Evolutionary conservation across 495 filamentous ascomycete genomes (phyloP).

Genomic region (Neurospora sp.): DNA sequence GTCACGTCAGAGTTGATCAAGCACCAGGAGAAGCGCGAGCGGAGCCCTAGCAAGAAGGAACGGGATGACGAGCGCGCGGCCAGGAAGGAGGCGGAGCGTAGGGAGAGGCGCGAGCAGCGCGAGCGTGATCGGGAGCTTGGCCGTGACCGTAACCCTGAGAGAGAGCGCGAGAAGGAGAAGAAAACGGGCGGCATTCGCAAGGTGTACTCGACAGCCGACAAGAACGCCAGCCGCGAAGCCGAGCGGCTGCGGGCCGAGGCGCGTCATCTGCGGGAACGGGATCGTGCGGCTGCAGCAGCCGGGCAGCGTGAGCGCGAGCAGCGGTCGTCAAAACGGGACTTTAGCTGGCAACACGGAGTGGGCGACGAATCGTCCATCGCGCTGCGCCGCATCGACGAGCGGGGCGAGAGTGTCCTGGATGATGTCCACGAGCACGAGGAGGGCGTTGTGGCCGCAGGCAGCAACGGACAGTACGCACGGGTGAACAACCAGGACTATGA

Average conservation of each 20-base stretch:
- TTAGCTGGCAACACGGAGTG: slow-evolving; percentile 36
- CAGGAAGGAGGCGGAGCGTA: not conserved
- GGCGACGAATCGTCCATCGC: slow-evolving; percentile 23
- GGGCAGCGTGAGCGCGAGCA: not conserved
- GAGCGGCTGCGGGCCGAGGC: slow-evolving; percentile 43
- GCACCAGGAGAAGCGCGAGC: slow-evolving; percentile 35
- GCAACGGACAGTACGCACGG: not conserved
- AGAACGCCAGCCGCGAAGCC: slow-evolving; percentile 29
- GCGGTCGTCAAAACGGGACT: slow-evolving; percentile 27
- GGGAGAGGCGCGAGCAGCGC: slow-evolving; percentile 2
- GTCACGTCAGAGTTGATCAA: slow-evolving; percentile 44
- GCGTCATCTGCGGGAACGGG: slow-evolving; percentile 31
- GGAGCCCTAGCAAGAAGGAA: slow-evolving; percentile 42
- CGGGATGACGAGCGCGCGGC: slow-evolving; percentile 23
- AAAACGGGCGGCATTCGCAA: slow-evolving; percentile 40
- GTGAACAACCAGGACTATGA: not conserved
- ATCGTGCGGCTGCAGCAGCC: slow-evolving; percentile 19
- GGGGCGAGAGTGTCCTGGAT: slow-evolving; percentile 1
- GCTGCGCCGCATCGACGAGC: slow-evolving; percentile 23
- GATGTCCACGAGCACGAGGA: slow-evolving; percentile 1
- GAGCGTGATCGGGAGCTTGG: not conserved
- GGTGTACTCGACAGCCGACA: slow-evolving; percentile 44
- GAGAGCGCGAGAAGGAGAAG: slow-evolving; percentile 9
- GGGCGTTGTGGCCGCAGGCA: slow-evolving; percentile 5
- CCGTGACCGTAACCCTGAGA: not conserved